Base-by-base conservation (phyloP, 495 filamentous ascomycete genomes). In the Penicillium manginii region DNA sequence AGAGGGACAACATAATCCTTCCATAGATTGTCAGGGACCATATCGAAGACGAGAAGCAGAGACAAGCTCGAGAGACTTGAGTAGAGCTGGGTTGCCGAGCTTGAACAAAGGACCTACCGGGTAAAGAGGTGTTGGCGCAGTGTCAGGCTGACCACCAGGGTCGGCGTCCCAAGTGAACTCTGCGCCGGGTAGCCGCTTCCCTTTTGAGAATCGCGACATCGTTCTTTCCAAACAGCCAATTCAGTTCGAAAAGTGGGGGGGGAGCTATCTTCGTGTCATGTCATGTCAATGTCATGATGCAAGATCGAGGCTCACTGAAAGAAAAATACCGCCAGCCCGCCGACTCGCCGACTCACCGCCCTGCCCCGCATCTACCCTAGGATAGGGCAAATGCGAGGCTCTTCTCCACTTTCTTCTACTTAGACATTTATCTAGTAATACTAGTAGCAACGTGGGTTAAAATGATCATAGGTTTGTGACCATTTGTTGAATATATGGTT, bases 121-220 rank as follows among this genome's bases (percentile, higher is more conserved):
- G 51, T 68, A 79, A 19, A 79, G 55, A 55, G 76, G 76, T 35
- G 74, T 77, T 21, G 76, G 76, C 61, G 74, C 76, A 33, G 66
- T 75, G 56, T 76, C 76, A 26, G 70, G 61, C 50, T 74, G 73
- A 15, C 74, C 74, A 61, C 62, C 71, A 19, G 72, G 61, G 35
- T 78, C 76, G 11, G 63, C 61, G 31, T 79, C 74, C 72, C 72
- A 79, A 35, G 64, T 72, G 55, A 79, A 75, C 55, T 79, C 76
- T 9, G 74, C 68, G 9, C 76, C 76, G 18, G 76, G 76, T 2
- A 72, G 64, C 57, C 70, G 69, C 47, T 66, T 73, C 54, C 71
- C 73, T 47, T 76, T 77, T 7, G 66, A 70, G 45, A 75, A 74
- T 3, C 76, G 76, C 23, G 76, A 78, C 76, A 78, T 78, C 21